Evolutionary conservation across 2,329 filamentous ascomycete species (phyloP), one percentile per base, ranked within the genome.

Genomic region (Aspergillus cejpii): DNA sequence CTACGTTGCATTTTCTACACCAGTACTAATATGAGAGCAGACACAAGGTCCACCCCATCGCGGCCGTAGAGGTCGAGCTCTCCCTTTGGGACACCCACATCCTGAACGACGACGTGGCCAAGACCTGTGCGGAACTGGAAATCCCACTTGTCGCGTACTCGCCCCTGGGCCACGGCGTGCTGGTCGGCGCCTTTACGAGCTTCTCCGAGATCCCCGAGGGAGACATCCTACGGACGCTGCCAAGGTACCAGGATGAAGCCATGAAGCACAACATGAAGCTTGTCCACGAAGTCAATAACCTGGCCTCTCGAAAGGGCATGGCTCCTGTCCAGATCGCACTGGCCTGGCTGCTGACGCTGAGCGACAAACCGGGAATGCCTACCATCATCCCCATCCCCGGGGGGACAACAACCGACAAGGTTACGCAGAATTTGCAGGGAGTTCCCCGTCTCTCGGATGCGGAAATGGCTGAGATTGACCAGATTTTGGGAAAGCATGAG

Each of bases 131-230:
- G 1, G 74, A 80, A 58, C 64, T 79, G 1, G 66, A 68, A 21
- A 81, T 83, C 41, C 77, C 79, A 0, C 67, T 83, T 34, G 63
- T 80, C 7, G 75, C 75, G 2, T 82, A 83, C 66, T 77, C 75
- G 38, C 79, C 80, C 2, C 69, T 83, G 1, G 75, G 78, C 17
- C 67, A 74, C 6, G 80, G 80, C 1, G 76, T 79, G 49, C 55
- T 79, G 42, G 72, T 74, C 0, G 75, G 75, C 6, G 60, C 73
- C 37, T 67, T 77, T 55, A 72, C 65, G 45, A 72, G 61, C 7
- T 37, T 59, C 2, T 57, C 68, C 3, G 75, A 79, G 45, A 63
- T 78, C 31, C 71, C 70, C 0, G 64, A 72, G 34, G 69, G 64
- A 33, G 74, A 77, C 47, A 53, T 74, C 42, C 69, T 74, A 12